Percentiles rank a stretch among this genome's conserved stretches.
Conservation (phyloP, 345 rosid species). For the Odontarrhena argentea region DNA sequence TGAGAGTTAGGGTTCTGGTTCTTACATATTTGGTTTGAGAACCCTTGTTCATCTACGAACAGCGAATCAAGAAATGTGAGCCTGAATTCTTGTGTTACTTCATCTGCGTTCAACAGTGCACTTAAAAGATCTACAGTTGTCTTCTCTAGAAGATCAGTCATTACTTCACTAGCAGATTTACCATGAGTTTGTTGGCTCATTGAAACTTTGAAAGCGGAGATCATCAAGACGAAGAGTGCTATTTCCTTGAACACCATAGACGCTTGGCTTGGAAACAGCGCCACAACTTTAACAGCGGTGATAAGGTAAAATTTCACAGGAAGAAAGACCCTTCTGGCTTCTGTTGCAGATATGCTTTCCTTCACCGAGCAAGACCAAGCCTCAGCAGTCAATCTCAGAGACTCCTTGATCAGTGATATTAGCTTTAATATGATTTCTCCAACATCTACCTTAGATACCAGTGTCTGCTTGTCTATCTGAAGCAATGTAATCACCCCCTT, state of each 20-base stretch:
- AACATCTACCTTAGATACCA: conserved; percentile 51
- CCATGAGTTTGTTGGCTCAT: conserved; percentile 54
- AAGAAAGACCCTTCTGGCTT: conserved; percentile 81
- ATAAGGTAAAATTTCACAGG: conserved; percentile 91
- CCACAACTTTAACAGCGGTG: conserved; percentile 71
- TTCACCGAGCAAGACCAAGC: conserved; percentile 64
- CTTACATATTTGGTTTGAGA: conserved; percentile 37
- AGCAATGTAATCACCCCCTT: conserved; percentile 87
- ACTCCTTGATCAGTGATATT: conserved; percentile 60
- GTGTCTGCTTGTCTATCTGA: conserved; percentile 62
- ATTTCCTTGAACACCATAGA: conserved; percentile 60
- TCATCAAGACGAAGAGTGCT: conserved; percentile 52
- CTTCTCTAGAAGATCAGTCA: conserved; percentile 77
- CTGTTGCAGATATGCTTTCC: conserved; percentile 65
- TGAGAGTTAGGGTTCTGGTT: conserved; percentile 34
- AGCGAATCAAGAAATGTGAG: conserved; percentile 64
- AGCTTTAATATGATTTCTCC: conserved; percentile 67
- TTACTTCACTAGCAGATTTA: conserved; percentile 63
- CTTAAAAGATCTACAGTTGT: conserved; percentile 59
- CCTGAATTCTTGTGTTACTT: conserved; percentile 56
- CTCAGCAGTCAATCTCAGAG: conserved; percentile 68
- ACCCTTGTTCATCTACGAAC: conserved; percentile 45
- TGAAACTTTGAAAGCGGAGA: conserved; percentile 60
- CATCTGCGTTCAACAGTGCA: conserved; percentile 63
- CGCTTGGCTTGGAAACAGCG: conserved; percentile 71